phyloP scores from a whole-genome alignment of 495 filamentous ascomycete genomes.

The Hypomontagnella submonticulosa region DNA sequence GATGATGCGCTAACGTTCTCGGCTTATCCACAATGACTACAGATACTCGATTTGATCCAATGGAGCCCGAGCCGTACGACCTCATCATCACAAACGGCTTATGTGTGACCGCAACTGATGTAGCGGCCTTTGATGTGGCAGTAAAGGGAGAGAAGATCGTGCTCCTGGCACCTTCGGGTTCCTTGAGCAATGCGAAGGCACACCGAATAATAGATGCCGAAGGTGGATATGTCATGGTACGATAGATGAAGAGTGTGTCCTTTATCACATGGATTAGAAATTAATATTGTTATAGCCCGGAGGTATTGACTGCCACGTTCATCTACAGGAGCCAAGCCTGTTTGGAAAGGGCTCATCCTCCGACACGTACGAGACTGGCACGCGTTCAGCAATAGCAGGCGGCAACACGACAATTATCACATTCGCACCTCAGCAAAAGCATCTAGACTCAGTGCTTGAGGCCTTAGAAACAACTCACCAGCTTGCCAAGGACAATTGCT shows the following conservation, averaged over 20 bases:
- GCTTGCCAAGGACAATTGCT: no score
- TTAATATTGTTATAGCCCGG: constrained; percentile 43
- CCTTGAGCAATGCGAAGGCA: no score
- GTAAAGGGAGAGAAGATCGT: constrained; percentile 55
- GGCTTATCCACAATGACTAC: no score
- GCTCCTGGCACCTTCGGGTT: no score
- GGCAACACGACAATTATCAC: constrained; percentile 70
- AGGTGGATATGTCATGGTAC: no score
- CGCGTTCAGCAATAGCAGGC: constrained; percentile 67
- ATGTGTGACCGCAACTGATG: constrained; percentile 16
- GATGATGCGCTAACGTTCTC: no score
- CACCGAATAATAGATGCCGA: no score
- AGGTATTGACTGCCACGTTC: constrained; percentile 60
- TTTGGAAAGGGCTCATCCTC: constrained; percentile 62
- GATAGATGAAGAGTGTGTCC: no score
- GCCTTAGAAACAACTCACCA: no score
- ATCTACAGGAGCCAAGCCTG: constrained; percentile 55
- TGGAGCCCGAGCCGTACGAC: constrained; percentile 4
- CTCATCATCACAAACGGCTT: constrained; percentile 20
- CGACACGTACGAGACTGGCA: constrained; percentile 65
- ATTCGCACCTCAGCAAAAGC: constrained; percentile 66
- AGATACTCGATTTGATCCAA: no score
- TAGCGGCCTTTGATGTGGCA: constrained; percentile 14
- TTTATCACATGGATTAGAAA: no score
- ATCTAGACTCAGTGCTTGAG: no score